Evolutionary conservation across 2,329 filamentous ascomycete species (phyloP).

Genomic region (Beauveria medogensis): DNA sequence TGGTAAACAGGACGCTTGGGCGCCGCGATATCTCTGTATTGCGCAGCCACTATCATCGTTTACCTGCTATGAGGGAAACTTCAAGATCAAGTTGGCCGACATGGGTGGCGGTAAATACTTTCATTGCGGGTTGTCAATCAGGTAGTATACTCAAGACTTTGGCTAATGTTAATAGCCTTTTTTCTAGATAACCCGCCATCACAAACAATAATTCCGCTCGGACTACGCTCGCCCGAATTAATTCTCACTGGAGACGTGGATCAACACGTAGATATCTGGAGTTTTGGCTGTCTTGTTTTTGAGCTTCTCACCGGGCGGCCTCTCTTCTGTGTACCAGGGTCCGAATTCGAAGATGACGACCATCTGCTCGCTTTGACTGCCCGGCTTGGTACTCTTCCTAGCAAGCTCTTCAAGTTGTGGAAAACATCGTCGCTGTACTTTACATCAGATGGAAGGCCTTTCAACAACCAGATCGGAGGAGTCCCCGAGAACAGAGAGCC

Average conservation of each 20-base stretch:
- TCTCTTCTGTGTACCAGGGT: conserved; percentile 19
- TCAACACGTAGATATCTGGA: conserved; percentile 22
- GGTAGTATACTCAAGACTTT: neutral
- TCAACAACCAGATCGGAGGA: conserved; percentile 20
- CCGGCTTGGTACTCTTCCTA: conserved; percentile 17
- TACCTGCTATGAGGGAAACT: conserved; percentile 16
- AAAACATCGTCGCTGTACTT: conserved; percentile 20
- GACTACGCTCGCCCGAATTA: conserved; percentile 22
- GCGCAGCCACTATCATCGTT: conserved; percentile 19
- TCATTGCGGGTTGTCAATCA: neutral
- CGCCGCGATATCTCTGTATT: conserved; percentile 23
- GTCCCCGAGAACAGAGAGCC: conserved; percentile 16
- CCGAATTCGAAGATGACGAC: conserved; percentile 17
- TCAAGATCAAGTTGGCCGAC: conserved; percentile 23
- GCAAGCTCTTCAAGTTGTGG: conserved; percentile 16
- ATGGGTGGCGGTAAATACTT: conserved; percentile 22
- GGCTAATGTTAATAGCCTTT: conserved; percentile 15
- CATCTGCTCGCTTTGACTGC: conserved; percentile 16
- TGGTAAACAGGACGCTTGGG: conserved; percentile 22
- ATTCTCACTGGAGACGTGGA: conserved; percentile 18
- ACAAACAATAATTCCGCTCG: conserved; percentile 17
- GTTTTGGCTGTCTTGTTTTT: conserved; percentile 24
- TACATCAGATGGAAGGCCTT: conserved; percentile 19
- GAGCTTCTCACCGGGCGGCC: conserved; percentile 22
- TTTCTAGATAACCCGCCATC: conserved; percentile 19